phyloP scores from a whole-genome alignment of 2,329 filamentous ascomycete genomes.

The Ascochyta pisi region DNA sequence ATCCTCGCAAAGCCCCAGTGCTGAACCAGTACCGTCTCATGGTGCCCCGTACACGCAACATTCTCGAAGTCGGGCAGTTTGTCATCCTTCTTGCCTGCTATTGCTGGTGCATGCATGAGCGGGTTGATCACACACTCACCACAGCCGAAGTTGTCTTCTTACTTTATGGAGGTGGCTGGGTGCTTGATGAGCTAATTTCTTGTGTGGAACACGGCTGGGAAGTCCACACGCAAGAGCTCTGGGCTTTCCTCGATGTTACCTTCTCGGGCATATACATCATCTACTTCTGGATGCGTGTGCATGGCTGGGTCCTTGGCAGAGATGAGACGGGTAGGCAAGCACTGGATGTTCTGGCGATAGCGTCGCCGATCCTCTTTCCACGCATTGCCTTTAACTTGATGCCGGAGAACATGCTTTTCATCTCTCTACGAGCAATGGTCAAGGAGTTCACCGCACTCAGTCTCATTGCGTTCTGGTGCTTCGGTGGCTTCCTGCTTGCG shows the following conservation, averaged over 20 bases:
- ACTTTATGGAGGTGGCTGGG: slow-evolving; percentile 80
- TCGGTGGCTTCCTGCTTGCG: slow-evolving; percentile 79
- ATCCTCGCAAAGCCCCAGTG: slow-evolving; percentile 75
- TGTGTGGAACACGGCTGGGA: slow-evolving; percentile 78
- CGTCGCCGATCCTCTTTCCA: slow-evolving; percentile 77
- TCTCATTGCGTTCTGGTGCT: slow-evolving; percentile 79
- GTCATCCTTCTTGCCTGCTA: slow-evolving; percentile 72
- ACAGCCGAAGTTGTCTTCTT: slow-evolving; percentile 70
- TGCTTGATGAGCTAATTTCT: slow-evolving; percentile 77
- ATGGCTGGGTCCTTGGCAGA: slow-evolving; percentile 63
- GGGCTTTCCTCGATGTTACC: slow-evolving; percentile 84
- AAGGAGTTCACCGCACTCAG: slow-evolving; percentile 82
- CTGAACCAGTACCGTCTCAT: slow-evolving; percentile 87
- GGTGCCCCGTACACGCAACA: slow-evolving; percentile 78
- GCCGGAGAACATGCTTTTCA: slow-evolving; percentile 83
- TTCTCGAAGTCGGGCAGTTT: slow-evolving; percentile 79
- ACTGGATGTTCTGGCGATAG: slow-evolving; percentile 79
- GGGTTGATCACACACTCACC: slow-evolving; percentile 65
- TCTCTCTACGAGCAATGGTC: slow-evolving; percentile 84
- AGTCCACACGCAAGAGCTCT: slow-evolving; percentile 86
- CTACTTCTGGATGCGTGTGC: slow-evolving; percentile 72
- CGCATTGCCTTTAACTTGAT: slow-evolving; percentile 82
- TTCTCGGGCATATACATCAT: slow-evolving; percentile 75
- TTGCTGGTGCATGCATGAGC: slow-evolving; percentile 72
- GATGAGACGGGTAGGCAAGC: slow-evolving; percentile 67